phyloP scores from a whole-genome alignment of 108 stramenopile genomes.

The Nitzschia sp. region DNA sequence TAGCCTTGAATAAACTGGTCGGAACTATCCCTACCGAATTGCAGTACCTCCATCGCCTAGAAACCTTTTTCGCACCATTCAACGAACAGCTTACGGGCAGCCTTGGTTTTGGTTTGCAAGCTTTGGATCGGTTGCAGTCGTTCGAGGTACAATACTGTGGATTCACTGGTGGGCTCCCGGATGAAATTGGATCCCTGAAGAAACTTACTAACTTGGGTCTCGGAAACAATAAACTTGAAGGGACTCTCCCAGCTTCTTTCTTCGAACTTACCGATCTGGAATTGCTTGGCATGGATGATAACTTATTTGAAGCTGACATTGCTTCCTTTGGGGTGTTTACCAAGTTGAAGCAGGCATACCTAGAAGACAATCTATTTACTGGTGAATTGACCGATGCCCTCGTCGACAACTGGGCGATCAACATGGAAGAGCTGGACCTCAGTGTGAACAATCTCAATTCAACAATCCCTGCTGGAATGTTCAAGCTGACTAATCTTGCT shows the following conservation, averaged over 20 bases:
- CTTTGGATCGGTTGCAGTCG: not conserved
- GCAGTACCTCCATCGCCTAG: slow-evolving; percentile 12
- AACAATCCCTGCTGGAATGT: slow-evolving; percentile 13
- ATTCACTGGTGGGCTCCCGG: slow-evolving; percentile 25
- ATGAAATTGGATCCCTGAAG: slow-evolving; percentile 7
- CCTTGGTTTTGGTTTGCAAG: not conserved
- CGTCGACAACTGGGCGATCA: not conserved
- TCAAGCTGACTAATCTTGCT: slow-evolving; percentile 5
- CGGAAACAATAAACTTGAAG: slow-evolving; percentile 21
- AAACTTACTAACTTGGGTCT: slow-evolving; percentile 17
- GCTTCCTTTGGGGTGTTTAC: slow-evolving; percentile 18
- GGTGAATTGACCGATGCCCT: slow-evolving; percentile 20
- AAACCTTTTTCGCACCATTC: slow-evolving; percentile 2
- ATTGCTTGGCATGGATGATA: slow-evolving; percentile 27
- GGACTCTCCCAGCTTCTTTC: slow-evolving; percentile 16
- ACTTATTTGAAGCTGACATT: slow-evolving; percentile 20
- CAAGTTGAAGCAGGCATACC: slow-evolving; percentile 16
- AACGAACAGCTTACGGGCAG: slow-evolving; percentile 3
- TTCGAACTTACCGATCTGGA: slow-evolving; percentile 13
- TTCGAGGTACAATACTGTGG: slow-evolving; percentile 22
- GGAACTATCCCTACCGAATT: slow-evolving; percentile 21
- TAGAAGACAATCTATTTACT: slow-evolving; percentile 27
- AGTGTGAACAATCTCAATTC: slow-evolving; percentile 24
- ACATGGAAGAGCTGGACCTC: slow-evolving; percentile 20
- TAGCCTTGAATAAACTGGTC: slow-evolving; percentile 16